Conservation (phyloP, 1,284 basidiomycete genomes). For the Marasmius tenuissimus region DNA sequence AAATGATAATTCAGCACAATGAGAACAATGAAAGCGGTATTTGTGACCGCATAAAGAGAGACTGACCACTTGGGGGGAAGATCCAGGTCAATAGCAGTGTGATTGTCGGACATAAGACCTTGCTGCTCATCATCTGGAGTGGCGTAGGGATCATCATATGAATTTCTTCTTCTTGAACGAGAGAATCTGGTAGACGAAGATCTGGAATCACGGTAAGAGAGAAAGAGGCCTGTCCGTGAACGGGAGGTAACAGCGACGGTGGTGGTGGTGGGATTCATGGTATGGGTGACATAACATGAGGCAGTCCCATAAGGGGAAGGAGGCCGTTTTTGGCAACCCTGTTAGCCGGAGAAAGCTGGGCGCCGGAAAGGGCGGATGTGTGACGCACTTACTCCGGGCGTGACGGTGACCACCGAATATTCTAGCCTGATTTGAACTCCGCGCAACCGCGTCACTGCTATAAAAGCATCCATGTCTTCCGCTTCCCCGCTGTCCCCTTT, state of each 20-base stretch:
- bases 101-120: slow-evolving; percentile 59
- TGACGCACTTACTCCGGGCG: not conserved
- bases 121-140: slow-evolving; percentile 66
- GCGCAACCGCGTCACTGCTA: not conserved
- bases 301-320: not conserved
- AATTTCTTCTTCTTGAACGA: slow-evolving; percentile 32
- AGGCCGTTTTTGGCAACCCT: not conserved
- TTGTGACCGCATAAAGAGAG: slow-evolving; percentile 6
- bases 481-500: not conserved
- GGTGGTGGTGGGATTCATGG: slow-evolving; percentile 1
- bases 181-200: slow-evolving; percentile 50
- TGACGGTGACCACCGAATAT: not conserved
- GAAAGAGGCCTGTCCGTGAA: slow-evolving; percentile 90
- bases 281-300: not conserved
- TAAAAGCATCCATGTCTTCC: not conserved
- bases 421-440: not conserved
- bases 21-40: slow-evolving; percentile 12
- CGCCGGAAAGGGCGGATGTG: not conserved
- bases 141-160: slow-evolving; percentile 39
- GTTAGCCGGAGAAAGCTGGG: not conserved
- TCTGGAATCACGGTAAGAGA: slow-evolving; percentile 89
- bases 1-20: slow-evolving; percentile 9
- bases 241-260: slow-evolving; percentile 55
- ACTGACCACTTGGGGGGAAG: slow-evolving; percentile 73
- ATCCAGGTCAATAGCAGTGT: slow-evolving; percentile 59